Percentiles rank a stretch among this genome's conserved stretches.
Evolutionary conservation across 257 asterid genomes (phyloP).

Genomic region (Fraxinus americana): DNA sequence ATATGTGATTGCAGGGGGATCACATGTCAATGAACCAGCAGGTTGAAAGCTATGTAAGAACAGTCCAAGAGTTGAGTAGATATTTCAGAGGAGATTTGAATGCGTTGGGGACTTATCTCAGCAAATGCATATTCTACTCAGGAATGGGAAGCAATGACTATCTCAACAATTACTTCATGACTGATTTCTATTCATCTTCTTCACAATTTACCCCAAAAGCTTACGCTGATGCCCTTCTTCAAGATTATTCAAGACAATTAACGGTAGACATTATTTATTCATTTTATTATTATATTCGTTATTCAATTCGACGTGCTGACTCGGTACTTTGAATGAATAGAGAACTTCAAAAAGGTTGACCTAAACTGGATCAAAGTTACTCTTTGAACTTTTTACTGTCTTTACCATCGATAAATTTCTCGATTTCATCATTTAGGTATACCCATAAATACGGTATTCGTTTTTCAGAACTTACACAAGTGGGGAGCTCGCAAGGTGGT

Average conservation of each 20-base stretch:
- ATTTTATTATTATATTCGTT: neutral
- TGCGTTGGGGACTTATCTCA: constrained; percentile 55
- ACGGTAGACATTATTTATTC: constrained; percentile 35
- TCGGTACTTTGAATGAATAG: too few relatives aligned
- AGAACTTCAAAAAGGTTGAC: too few relatives aligned
- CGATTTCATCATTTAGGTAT: neutral
- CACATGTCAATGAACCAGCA: constrained; percentile 81
- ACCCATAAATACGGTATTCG: neutral
- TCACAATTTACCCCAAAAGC: constrained; percentile 60
- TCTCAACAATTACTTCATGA: constrained; percentile 88
- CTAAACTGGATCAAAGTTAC: too few relatives aligned
- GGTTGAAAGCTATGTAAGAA: constrained; percentile 58
- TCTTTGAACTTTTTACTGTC: too few relatives aligned
- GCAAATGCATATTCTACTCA: constrained; percentile 71
- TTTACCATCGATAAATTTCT: too few relatives aligned
- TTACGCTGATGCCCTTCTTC: constrained; percentile 74
- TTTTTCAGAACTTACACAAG: constrained; percentile 54
- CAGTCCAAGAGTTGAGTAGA: constrained; percentile 58
- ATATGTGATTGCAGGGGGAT: constrained; percentile 53
- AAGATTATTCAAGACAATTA: constrained; percentile 63
- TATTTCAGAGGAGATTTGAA: constrained; percentile 57
- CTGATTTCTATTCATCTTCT: constrained; percentile 60
- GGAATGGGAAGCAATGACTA: constrained; percentile 95
- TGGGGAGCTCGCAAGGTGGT: constrained; percentile 84
- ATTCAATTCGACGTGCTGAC: too few relatives aligned